Percentiles rank a stretch among this genome's conserved stretches.
Conservation (phyloP, 2,329 filamentous ascomycete genomes). For the Myriosclerotinia scirpicola region DNA sequence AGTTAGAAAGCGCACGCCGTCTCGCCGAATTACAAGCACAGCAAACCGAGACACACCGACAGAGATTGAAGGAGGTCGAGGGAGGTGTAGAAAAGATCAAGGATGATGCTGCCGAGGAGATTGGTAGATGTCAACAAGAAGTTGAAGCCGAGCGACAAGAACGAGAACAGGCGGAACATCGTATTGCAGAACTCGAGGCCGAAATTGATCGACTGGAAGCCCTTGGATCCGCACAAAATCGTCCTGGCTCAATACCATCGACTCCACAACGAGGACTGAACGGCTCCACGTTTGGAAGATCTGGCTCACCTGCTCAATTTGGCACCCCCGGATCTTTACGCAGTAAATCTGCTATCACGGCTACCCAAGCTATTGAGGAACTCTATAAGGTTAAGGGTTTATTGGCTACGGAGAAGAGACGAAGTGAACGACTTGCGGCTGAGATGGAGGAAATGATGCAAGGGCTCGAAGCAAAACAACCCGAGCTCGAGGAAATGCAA, state of each 20-base stretch:
- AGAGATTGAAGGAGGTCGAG: slow-evolving; percentile 69
- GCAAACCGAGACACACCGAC: slow-evolving; percentile 69
- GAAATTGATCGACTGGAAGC: slow-evolving; percentile 60
- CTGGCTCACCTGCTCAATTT: slow-evolving; percentile 56
- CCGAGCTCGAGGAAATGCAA: slow-evolving; percentile 83
- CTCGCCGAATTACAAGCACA: slow-evolving; percentile 81
- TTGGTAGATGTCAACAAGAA: slow-evolving; percentile 53
- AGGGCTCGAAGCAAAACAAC: slow-evolving; percentile 80
- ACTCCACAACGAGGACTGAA: slow-evolving; percentile 56
- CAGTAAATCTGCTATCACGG: slow-evolving; percentile 56
- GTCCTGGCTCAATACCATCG: slow-evolving; percentile 53
- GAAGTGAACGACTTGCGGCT: slow-evolving; percentile 70
- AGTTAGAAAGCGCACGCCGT: slow-evolving; percentile 77
- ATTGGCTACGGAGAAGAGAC: slow-evolving; percentile 71
- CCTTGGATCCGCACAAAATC: slow-evolving; percentile 46
- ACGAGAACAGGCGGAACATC: slow-evolving; percentile 60
- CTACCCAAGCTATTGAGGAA: slow-evolving; percentile 64
- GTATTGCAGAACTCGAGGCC: slow-evolving; percentile 64
- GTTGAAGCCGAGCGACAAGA: slow-evolving; percentile 58
- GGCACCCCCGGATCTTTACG: slow-evolving; percentile 58
- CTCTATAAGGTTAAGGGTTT: slow-evolving; percentile 68
- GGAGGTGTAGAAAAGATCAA: slow-evolving; percentile 57
- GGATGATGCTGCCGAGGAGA: slow-evolving; percentile 61
- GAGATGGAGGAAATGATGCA: slow-evolving; percentile 84
- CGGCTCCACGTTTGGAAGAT: slow-evolving; percentile 52